Evolutionary conservation across 768 basidiomycete species (phyloP).

Genomic region (Cystobasidium ongulense): DNA sequence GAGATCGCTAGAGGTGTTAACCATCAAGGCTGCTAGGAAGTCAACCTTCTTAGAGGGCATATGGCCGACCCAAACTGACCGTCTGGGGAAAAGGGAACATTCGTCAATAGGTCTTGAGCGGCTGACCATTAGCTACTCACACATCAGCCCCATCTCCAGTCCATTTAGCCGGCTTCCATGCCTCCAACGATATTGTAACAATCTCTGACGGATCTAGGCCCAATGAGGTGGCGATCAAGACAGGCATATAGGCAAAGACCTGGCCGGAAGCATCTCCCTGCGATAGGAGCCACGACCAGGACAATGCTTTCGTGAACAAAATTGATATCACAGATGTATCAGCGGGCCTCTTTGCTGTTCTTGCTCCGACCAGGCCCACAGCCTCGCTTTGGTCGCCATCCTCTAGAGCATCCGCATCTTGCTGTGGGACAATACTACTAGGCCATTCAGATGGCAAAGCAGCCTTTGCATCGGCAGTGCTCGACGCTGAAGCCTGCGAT

Average conservation of each 20-base stretch:
- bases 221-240: constrained; percentile 51
- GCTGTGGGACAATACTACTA: constrained; percentile 26
- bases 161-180: constrained; percentile 51
- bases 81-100: constrained; percentile 56
- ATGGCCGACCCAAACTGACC: constrained; percentile 56
- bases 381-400: background rate
- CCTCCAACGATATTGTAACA: constrained; percentile 57
- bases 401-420: background rate
- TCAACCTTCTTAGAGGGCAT: constrained; percentile 56
- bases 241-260: constrained; percentile 65
- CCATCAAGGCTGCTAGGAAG: constrained; percentile 50
- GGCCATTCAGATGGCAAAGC: background rate
- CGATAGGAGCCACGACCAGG: constrained; percentile 62
- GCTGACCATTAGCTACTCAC: constrained; percentile 15
- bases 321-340: constrained; percentile 54
- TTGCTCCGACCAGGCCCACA: background rate
- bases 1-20: constrained; percentile 35
- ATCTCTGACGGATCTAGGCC: constrained; percentile 48
- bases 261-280: constrained; percentile 59
- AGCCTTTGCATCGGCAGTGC: background rate
- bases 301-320: constrained; percentile 55
- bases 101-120: constrained; percentile 51
- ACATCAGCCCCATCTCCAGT: background rate
- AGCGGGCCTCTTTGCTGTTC: background rate
- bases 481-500: background rate